Percentiles rank a stretch among this genome's conserved stretches.
These are phyloP conservation scores for Letharia lupina DNA, from an alignment of 495 filamentous ascomycete genomes.

Conservation along the genomic window DNA sequence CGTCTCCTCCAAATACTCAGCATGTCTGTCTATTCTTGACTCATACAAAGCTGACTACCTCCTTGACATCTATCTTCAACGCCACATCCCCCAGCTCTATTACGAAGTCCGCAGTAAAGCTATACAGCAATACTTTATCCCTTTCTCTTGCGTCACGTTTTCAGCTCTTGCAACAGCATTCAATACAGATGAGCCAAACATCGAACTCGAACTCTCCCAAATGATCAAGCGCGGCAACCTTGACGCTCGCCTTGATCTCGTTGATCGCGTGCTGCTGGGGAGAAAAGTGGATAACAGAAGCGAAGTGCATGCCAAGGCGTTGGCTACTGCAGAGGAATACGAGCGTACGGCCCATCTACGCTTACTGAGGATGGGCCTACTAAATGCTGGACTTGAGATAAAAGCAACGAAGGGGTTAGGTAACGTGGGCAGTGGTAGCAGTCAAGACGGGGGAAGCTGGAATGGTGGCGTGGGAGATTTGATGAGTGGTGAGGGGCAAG, in stretches of 20 bases:
- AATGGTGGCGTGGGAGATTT: slow-evolving; percentile 7
- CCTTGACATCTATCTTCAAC: slow-evolving; percentile 79
- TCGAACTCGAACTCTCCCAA: slow-evolving; percentile 64
- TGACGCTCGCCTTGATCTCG: slow-evolving; percentile 75
- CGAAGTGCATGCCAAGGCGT: slow-evolving; percentile 56
- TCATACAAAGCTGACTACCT: slow-evolving; percentile 75
- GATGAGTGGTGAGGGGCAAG: slow-evolving; percentile 5
- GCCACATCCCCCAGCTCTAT: slow-evolving; percentile 62
- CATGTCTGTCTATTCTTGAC: slow-evolving; percentile 74
- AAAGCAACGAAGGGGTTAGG: slow-evolving; percentile 28
- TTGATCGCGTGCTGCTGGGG: slow-evolving; percentile 68
- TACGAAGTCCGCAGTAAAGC: slow-evolving; percentile 72
- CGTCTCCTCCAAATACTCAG: slow-evolving; percentile 75
- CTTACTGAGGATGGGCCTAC: slow-evolving; percentile 64
- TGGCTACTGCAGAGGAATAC: slow-evolving; percentile 61
- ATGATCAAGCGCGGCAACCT: slow-evolving; percentile 68
- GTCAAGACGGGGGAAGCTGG: slow-evolving; percentile 13
- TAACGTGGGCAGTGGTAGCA: background rate
- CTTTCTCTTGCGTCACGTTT: slow-evolving; percentile 67
- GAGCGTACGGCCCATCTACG: slow-evolving; percentile 65
- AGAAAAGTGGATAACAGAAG: slow-evolving; percentile 54
- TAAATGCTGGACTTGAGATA: slow-evolving; percentile 68
- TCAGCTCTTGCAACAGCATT: slow-evolving; percentile 63
- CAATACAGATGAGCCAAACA: slow-evolving; percentile 42
- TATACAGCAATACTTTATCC: slow-evolving; percentile 82